Base-by-base conservation (phyloP, 352 stramenopile species). In the Phytophthora cryptogea region DNA sequence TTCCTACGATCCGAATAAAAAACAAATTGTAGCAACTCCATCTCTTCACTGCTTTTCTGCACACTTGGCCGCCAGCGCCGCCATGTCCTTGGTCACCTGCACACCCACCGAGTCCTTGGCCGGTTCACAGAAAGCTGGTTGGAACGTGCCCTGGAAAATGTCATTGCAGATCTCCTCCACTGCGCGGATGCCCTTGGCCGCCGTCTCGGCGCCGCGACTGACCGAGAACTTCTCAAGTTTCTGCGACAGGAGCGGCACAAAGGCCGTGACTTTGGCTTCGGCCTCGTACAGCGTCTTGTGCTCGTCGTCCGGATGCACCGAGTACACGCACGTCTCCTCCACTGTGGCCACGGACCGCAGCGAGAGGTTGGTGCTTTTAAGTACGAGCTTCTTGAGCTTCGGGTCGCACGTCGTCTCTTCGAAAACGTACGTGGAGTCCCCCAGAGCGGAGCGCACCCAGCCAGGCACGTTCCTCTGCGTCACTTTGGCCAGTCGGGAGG, bases 311-410 rank as follows among this genome's bases (percentile, higher is more conserved):
- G 80, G 78, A 33, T 92, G 69, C 30, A 84, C 73, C 41, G 80
- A 86, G 74, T 95, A 95, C 28, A 92, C 74, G 56, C 86, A 95
- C 47, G 79, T 90, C 73, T 95, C 86, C 46, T 95, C 78, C 28
- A 95, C 77, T 0, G 82, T 92, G 7, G 83, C 83, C 30, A 92
- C 80, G 2, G 79, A 90, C 8, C 83, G 82, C 55, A 91, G 82
- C 49, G 79, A 86, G 17, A 92, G 59, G 60, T 95, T 95, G 17
- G 81, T 93, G n/a, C 78, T 90, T 60, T 84, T 90, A 51, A 92
- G 80, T 63, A 85, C 70, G 26, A 95, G 74, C 51, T 58, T 75
- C 70, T 93, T 86, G 8, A 54, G 60, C 43, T 68, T 39, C 2
- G 86, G 70, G 58, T 95, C 83, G 62, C 83, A 92, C 27, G 88